Conservation (phyloP, 108 stramenopile species). For the Parietichytrium sp. region DNA sequence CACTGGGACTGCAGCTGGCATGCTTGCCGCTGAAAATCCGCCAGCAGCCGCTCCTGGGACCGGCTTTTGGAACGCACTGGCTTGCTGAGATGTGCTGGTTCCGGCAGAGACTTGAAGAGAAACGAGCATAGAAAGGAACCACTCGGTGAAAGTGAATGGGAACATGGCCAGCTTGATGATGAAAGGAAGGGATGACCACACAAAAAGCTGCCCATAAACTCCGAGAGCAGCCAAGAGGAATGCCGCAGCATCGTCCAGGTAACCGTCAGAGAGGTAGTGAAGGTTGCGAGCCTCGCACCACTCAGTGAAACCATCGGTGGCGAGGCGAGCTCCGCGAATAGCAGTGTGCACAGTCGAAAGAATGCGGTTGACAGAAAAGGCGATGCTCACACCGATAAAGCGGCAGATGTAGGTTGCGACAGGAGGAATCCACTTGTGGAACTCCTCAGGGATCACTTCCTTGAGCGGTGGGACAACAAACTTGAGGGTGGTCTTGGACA, state of each 20-base stretch:
- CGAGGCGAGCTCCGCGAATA: constrained; percentile 79
- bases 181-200: constrained; percentile 75
- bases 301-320: constrained; percentile 70
- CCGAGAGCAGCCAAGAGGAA: constrained; percentile 79
- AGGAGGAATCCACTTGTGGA: constrained; percentile 63
- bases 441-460: constrained; percentile 70
- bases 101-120: neutral
- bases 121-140: constrained; percentile 72
- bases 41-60: too few species aligned
- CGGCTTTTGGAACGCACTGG: too few species aligned
- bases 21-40: too few species aligned
- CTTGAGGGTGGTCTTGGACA: constrained; percentile 66
- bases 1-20: too few species aligned
- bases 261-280: constrained; percentile 69
- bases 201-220: constrained; percentile 74
- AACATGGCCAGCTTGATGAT: constrained; percentile 78
- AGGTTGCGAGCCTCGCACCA: constrained; percentile 58
- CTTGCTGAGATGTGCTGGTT: neutral
- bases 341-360: constrained; percentile 82
- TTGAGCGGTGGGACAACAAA: constrained; percentile 69
- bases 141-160: constrained; percentile 73
- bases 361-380: constrained; percentile 82
- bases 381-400: constrained; percentile 77
- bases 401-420: constrained; percentile 58
- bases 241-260: constrained; percentile 74